These are phyloP conservation scores for Jatropha curcas DNA, from an alignment of 345 rosid species.

Conservation along the genomic window DNA sequence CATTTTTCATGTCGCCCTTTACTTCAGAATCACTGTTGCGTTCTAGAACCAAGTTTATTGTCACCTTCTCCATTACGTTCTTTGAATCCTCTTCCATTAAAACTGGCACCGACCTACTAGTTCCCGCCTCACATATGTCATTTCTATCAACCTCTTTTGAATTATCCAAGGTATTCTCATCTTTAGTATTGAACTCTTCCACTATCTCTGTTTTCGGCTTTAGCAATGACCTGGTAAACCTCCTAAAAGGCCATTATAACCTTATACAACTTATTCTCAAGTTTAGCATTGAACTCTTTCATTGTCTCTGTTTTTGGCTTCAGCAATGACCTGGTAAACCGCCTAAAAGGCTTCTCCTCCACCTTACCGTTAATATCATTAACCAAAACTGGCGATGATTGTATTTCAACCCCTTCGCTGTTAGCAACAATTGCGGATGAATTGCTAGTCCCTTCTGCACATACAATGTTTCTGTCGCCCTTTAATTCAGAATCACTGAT, in stretches of 20 bases:
- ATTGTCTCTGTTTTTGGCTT: constrained; percentile 21
- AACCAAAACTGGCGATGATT: not conserved
- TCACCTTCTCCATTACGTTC: not conserved
- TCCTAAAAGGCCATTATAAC: constrained; percentile 28
- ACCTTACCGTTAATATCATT: not conserved
- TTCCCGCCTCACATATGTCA: constrained; percentile 29
- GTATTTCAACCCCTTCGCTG: constrained; percentile 1
- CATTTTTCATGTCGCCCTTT: not conserved
- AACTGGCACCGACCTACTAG: constrained; percentile 15
- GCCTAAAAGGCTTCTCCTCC: constrained; percentile 21
- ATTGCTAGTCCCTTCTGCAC: constrained; percentile 2
- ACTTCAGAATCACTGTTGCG: constrained; percentile 4
- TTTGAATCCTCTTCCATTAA: constrained; percentile 11
- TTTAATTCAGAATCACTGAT: constrained; percentile 10
- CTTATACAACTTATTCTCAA: too few species aligned
- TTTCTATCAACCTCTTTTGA: too few species aligned
- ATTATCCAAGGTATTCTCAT: too few species aligned
- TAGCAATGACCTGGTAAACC: constrained; percentile 37
- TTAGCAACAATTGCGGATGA: constrained; percentile 1
- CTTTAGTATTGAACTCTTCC: not conserved
- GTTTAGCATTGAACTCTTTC: not conserved
- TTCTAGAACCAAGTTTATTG: not conserved
- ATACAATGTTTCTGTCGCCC: constrained; percentile 1
- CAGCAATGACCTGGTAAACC: constrained; percentile 37
- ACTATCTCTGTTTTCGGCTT: constrained; percentile 21